Evolutionary conservation across 2,329 filamentous ascomycete genomes (phyloP), one percentile per base, ranked within the genome.

Genomic region (Ramularia endophylla): DNA sequence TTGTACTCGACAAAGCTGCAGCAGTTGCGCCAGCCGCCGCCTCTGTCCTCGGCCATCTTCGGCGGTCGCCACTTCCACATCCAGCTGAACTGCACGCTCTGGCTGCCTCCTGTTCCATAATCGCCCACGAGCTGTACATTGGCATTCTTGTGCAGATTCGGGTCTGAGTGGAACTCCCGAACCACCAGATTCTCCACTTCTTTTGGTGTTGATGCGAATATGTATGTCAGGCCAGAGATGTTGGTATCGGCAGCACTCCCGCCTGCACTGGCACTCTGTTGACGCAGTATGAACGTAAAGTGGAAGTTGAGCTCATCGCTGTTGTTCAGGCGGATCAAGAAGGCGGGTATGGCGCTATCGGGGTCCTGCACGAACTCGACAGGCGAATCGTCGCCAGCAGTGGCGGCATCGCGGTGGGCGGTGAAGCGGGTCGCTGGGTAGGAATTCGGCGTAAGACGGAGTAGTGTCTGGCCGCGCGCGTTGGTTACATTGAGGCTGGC

Each of bases 1-100:
- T 98, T 89, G 61, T 98, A 98, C 65, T 98, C 92, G 54, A 97
- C 84, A 66, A 98, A 95, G 63, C 87, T 95, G 73, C 92, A 97
- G 55, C 83, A 85, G 60, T 94, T 97, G 59, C 87, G 85, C 90
- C 92, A 98, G 32, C 92, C 92, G 43, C 88, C 87, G 20, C 85
- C 86, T 56, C 79, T 80, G 61, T 95, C 89, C 60, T 95, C 89
- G 12, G 70, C 68, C 11, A 70, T 59, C 71, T 87, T 94, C 27
- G 92, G 92, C 7, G 92, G 87, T 60, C 85, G 87, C 88, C 90
- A 98, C 71, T 84, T 92, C 92, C 92, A 98, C 6, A 83, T 82
- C 88, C 90, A 98, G 51, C 90, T 84, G 60, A 95, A 95, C 25
- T 87, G 81, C 20, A 94, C 83, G 2, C 87, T 90, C 5, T 83